Conservation (phyloP, 2,329 filamentous ascomycete species). For the Aspergillus tanneri region DNA sequence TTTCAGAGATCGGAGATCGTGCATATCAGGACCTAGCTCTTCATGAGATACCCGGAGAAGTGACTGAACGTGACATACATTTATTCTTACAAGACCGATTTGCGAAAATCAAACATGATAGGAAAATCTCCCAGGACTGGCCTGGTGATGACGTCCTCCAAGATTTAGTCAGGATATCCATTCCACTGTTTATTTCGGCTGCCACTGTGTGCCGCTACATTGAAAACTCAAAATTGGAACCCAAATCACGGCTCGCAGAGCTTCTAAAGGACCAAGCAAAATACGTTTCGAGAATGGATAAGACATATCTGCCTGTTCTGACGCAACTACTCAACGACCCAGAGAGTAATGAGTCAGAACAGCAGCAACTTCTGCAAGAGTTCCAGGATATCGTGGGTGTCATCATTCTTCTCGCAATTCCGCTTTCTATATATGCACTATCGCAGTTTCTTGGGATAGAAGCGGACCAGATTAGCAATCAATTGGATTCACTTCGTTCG, state of each 20-base stretch:
- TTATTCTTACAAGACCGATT: conserved; percentile 25
- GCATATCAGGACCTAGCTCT: conserved; percentile 21
- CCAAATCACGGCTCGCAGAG: conserved; percentile 4
- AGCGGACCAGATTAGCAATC: conserved; percentile 11
- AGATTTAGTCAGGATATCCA: conserved; percentile 11
- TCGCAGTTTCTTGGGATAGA: conserved; percentile 12
- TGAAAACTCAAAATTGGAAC: conserved; percentile 15
- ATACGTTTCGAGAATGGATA: neutral
- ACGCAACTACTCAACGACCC: neutral
- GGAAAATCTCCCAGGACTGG: conserved; percentile 14
- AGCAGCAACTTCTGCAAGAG: neutral
- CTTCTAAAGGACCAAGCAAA: neutral
- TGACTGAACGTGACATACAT: conserved; percentile 25
- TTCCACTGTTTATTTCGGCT: conserved; percentile 21
- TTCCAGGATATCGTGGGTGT: conserved; percentile 22
- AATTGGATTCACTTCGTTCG: conserved; percentile 19
- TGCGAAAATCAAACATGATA: conserved; percentile 14
- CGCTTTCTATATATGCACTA: conserved; percentile 22
- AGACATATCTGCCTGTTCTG: conserved; percentile 20
- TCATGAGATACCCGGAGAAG: conserved; percentile 1
- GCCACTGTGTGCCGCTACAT: conserved; percentile 18
- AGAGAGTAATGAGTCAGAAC: neutral
- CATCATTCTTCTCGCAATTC: conserved; percentile 21
- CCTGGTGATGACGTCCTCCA: conserved; percentile 7
- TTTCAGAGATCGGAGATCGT: conserved; percentile 14